Evolutionary conservation across 2,329 filamentous ascomycete species (phyloP).

Genomic region (Fusarium falciforme): DNA sequence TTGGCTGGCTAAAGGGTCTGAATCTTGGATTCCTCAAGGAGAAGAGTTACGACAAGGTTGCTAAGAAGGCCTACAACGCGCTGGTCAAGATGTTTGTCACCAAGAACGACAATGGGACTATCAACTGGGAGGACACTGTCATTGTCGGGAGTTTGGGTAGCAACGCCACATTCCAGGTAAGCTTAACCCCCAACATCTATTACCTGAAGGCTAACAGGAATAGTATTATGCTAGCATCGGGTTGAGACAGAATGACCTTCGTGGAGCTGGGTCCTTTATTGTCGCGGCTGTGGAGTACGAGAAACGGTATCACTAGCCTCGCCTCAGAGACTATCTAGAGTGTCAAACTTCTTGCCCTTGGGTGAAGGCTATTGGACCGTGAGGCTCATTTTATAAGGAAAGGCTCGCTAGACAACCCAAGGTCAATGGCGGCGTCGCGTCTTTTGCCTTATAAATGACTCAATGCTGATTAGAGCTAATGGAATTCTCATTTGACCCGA

Average conservation of each 20-base stretch:
- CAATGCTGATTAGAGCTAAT: not conserved
- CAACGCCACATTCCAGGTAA: conserved; percentile 62
- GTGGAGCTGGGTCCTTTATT: conserved; percentile 40
- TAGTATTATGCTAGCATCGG: conserved; percentile 46
- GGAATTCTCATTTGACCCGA: not conserved
- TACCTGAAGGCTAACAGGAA: not conserved
- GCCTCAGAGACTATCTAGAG: not conserved
- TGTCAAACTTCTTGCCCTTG: not conserved
- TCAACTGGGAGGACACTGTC: conserved; percentile 64
- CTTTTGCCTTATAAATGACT: not conserved
- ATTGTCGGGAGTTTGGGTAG: conserved; percentile 61
- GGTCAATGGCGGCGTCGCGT: not conserved
- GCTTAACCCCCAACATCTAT: not conserved
- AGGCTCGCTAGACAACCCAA: not conserved
- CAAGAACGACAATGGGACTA: conserved; percentile 57
- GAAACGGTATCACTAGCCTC: not conserved
- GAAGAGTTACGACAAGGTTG: conserved; percentile 17
- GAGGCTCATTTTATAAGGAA: not conserved
- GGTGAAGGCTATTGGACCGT: not conserved
- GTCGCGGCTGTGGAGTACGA: conserved; percentile 42
- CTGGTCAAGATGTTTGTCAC: conserved; percentile 58
- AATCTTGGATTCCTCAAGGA: conserved; percentile 39
- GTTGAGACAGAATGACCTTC: conserved; percentile 39
- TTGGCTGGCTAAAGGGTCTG: conserved; percentile 59
- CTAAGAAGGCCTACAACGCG: conserved; percentile 42